Conservation (phyloP, 176 grass and related monocot genomes). For the Dendrocalamus sinicus region DNA sequence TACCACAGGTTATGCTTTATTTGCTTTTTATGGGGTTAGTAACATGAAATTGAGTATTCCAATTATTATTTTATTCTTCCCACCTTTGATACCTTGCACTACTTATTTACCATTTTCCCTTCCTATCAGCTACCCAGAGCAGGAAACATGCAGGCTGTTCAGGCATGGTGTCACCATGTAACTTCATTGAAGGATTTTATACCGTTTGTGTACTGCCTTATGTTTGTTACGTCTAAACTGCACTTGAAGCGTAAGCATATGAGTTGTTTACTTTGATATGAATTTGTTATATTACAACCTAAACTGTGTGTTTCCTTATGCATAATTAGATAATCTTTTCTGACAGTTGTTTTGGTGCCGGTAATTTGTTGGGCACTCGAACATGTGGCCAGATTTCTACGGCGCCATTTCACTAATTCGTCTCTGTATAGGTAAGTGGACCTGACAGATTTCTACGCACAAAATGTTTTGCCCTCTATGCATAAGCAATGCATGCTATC, state of each 20-base stretch:
- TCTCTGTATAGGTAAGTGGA: constrained; percentile 82
- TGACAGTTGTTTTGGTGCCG: constrained; percentile 90
- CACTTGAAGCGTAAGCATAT: constrained; percentile 84
- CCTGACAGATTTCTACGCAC: constrained; percentile 12
- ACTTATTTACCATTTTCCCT: constrained; percentile 33
- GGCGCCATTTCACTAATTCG: constrained; percentile 69
- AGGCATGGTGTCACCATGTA: constrained; percentile 70
- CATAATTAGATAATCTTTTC: constrained; percentile 41
- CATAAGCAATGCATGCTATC: constrained; percentile 10
- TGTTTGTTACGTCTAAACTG: constrained; percentile 82
- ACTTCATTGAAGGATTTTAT: constrained; percentile 90
- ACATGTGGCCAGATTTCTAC: constrained; percentile 81
- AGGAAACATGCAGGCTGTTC: constrained; percentile 66
- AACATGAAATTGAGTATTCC: constrained; percentile 34
- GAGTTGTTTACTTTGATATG: constrained; percentile 35
- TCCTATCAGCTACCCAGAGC: constrained; percentile 77
- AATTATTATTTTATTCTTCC: constrained; percentile 16
- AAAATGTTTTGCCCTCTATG: constrained; percentile 17
- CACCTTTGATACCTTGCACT: neutral
- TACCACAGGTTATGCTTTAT: constrained; percentile 73
- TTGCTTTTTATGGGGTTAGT: constrained; percentile 73
- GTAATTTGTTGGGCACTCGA: constrained; percentile 88
- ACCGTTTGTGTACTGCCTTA: constrained; percentile 88
- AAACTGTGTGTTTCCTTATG: constrained; percentile 19
- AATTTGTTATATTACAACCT: constrained; percentile 30